Evolutionary conservation across 2,329 filamentous ascomycete species (phyloP), one percentile per base, ranked within the genome.

Genomic region (Cladophialophora carrionii): DNA sequence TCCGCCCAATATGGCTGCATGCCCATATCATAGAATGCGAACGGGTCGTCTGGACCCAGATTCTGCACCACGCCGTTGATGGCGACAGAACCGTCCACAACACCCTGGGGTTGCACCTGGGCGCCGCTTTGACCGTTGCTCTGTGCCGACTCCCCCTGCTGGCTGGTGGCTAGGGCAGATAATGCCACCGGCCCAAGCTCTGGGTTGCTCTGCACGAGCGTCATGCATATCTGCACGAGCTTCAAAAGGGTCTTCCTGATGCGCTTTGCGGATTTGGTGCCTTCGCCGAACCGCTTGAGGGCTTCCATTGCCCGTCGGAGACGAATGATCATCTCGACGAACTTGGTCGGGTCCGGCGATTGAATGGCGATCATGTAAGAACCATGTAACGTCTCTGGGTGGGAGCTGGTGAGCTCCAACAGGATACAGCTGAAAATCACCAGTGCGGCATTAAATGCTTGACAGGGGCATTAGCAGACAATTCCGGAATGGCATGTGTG

Each of bases 51-150:
- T 0, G 80, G 80, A 0, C 80, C 80, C 79, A 82, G 81, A 0
- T 78, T 82, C 0, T 80, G 80, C 5, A 80, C 78, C 1, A 82
- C 73, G 0, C 81, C 80, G 17, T 74, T 77, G 0, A 77, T 48
- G n/a, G 51, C 32, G 5, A 54, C 54, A n/a, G 24, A n/a, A n/a
- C 49, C 56, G 20, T 56, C 54, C 43, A 57, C 31, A 1, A 37
- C 51, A n/a, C 49, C 52, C 10, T 57, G 51, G 14, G 20, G 24
- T 26, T 55, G 56, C 26, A 61, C 12, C 29, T 22, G 49, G 22
- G 55, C 9, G 22, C 53, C 57, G 48, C 29, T 48, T 54, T 63
- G 65, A 24, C 24, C 32, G 31, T 59, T 58, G 12, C 37, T 17
- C 46, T 60, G 62, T 10, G 61, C 52, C 24, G 34, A 14, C 17